phyloP scores from a whole-genome alignment of 768 basidiomycete genomes.

The Russula virescens region DNA sequence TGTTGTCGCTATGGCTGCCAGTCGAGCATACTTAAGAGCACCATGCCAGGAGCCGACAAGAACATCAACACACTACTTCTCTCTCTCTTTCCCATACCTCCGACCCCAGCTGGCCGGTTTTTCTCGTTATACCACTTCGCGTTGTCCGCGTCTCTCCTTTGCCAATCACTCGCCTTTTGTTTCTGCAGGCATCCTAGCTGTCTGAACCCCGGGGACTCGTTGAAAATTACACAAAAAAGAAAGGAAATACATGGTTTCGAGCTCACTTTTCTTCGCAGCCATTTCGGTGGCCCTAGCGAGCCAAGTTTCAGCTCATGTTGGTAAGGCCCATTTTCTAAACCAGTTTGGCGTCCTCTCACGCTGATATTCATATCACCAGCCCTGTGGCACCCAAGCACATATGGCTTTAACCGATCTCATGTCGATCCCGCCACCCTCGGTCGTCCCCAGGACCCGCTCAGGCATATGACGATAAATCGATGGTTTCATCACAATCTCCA shows the following conservation, averaged over 20 bases:
- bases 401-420: conserved; percentile 38
- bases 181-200: not conserved
- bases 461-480: conserved; percentile 31
- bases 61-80: not conserved
- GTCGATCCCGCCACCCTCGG: conserved; percentile 30
- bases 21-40: not conserved
- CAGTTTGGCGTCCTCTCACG: too few species aligned
- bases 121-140: not conserved
- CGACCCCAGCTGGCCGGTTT: not conserved
- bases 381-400: conserved; percentile 34
- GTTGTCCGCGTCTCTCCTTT: not conserved
- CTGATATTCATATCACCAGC: conserved; percentile 21
- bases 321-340: not conserved
- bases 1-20: not conserved
- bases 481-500: conserved; percentile 36
- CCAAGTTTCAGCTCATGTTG: conserved; percentile 3
- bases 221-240: too few species aligned
- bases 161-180: not conserved
- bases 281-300: not conserved
- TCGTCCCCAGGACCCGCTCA: conserved; percentile 36
- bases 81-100: not conserved
- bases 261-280: not conserved
- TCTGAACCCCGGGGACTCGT: too few species aligned
- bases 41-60: not conserved
- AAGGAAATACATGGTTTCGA: too few species aligned